phyloP scores from a whole-genome alignment of 2,329 filamentous ascomycete genomes.

The Colletotrichum phormii region DNA sequence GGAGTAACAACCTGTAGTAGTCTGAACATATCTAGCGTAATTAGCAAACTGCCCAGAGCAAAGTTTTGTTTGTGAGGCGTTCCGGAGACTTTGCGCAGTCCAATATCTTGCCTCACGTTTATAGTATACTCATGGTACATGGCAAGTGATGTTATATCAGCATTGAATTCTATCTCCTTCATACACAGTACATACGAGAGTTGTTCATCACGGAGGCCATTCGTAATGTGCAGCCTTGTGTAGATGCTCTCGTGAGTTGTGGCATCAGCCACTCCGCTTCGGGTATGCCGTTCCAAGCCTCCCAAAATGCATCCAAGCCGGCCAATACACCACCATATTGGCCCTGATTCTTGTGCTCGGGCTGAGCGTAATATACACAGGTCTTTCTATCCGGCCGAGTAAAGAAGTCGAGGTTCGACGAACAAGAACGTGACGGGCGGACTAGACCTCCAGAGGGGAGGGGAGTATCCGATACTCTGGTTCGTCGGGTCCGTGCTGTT shows the following conservation, averaged over 20 bases:
- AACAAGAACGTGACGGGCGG: conserved; percentile 26
- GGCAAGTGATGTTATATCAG: conserved; percentile 18
- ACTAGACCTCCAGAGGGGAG: conserved; percentile 4
- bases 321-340: conserved; percentile 31
- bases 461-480: neutral
- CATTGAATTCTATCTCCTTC: conserved; percentile 37
- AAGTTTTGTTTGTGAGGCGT: neutral
- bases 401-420: conserved; percentile 28
- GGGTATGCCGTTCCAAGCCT: conserved; percentile 30
- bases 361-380: conserved; percentile 38
- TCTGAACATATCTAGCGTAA: neutral
- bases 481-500: conserved; percentile 28
- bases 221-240: conserved; percentile 24
- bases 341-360: conserved; percentile 23
- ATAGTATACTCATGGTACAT: neutral
- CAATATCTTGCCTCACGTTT: neutral
- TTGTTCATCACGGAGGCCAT: conserved; percentile 23
- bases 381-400: conserved; percentile 23
- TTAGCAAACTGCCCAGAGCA: neutral
- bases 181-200: conserved; percentile 38
- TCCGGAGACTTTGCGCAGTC: neutral
- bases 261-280: conserved; percentile 22
- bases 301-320: conserved; percentile 34
- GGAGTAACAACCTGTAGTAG: conserved; percentile 2
- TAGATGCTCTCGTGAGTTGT: conserved; percentile 20